Percentiles rank a stretch among this genome's conserved stretches.
Evolutionary conservation across 2,329 filamentous ascomycete species (phyloP).

Genomic region (Trichophyton mentagrophytes): DNA sequence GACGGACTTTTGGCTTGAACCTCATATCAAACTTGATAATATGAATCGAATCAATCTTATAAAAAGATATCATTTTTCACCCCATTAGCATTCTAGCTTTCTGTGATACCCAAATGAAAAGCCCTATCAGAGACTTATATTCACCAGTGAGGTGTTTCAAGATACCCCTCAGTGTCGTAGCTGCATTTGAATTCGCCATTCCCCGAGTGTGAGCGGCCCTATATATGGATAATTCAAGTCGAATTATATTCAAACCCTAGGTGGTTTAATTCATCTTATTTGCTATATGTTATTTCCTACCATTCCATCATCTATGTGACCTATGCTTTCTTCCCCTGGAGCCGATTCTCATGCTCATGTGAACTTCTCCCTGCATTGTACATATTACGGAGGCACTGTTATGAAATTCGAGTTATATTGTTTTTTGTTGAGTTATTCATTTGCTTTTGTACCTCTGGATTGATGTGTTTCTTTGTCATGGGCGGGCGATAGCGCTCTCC

Average conservation of each 20-base stretch:
- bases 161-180: no score
- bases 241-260: no score
- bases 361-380: not conserved
- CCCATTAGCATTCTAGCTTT: no score
- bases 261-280: no score
- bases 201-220: no score
- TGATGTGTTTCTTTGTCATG: not conserved
- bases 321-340: not conserved
- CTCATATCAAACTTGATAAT: not conserved
- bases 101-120: no score
- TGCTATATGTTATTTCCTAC: not conserved
- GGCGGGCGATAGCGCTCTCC: not conserved
- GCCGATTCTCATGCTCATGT: not conserved
- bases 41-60: no score
- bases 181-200: no score
- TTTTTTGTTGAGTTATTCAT: not conserved
- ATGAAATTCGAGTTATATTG: constrained; percentile 1
- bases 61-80: no score
- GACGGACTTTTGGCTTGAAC: not conserved
- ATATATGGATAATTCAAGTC: no score
- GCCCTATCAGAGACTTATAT: no score
- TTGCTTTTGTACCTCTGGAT: not conserved
- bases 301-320: not conserved
- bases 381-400: not conserved
- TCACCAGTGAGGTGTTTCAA: no score